Base-by-base conservation (phyloP, 345 rosid genomes). In the Kandelia obovata region DNA sequence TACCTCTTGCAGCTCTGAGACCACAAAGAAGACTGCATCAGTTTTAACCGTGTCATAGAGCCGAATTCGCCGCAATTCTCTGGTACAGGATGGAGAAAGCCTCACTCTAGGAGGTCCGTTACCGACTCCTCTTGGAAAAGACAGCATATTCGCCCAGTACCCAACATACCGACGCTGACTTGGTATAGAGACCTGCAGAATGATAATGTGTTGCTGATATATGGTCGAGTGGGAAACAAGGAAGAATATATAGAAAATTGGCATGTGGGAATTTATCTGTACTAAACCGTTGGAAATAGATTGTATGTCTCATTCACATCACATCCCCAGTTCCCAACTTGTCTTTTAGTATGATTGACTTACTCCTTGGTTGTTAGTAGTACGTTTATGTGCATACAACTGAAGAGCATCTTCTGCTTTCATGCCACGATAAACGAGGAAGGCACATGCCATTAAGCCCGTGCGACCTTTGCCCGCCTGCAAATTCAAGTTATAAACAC, bases 381-480 rank as follows among this genome's bases (percentile, higher is more conserved):
- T 91, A 68, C 98, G 83, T 80, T 87, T 86, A 57, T 80, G 79
- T 35, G 97, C 98, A 74, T 91, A 91, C 80, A 87, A 70, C 77
- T 91, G 86, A 67, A 94, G 88, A 67, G 97, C 98, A 37, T 89
- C 95, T 34, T 94, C 97, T 11, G 87, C 77, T 53, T 85, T 79
- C 96, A 94, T 87, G 55, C 98, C 96, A 62, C 78, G 64, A 31
- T 89, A 94, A 37, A 89, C 96, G 61, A 94, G 96, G 81, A 89
- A 94, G 6, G 90, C 84, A 55, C 95, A 85, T 13, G 89, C 95
- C 98, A 91, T 94, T 66, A 91, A 61, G 10, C 97, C 98, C 55
- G 98, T 94, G 67, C 97, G 83, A 39, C 98, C 98, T 81, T 94
- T 91, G 52, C 98, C 98, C 53, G 98, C 97, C 98, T 94, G 84